phyloP scores from a whole-genome alignment of 305 asterid species.

The Rubia peregrina region DNA sequence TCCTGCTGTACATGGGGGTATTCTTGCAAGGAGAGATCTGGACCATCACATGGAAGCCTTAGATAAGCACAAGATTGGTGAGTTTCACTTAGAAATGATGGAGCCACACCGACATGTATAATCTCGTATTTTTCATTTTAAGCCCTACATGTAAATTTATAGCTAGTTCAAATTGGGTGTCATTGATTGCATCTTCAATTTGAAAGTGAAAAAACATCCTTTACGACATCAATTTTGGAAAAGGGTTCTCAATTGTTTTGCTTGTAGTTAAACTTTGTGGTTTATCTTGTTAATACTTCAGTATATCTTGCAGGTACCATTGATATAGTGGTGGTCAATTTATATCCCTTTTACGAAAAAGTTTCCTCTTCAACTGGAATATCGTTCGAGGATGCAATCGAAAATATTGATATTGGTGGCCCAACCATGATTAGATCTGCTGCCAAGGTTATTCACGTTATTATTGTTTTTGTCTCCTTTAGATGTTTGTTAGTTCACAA shows the following conservation, averaged over 20 bases:
- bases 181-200: conserved; percentile 13
- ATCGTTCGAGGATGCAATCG: conserved; percentile 87
- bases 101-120: not conserved
- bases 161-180: not conserved
- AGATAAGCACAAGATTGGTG: conserved; percentile 72
- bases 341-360: conserved; percentile 86
- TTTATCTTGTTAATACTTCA: conserved; percentile 13
- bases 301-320: conserved; percentile 59
- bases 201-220: not conserved
- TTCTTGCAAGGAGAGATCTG: conserved; percentile 92
- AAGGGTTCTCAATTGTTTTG: not conserved
- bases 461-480: not conserved
- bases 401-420: conserved; percentile 96
- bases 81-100: not conserved
- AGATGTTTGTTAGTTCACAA: not conserved
- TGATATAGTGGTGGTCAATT: conserved; percentile 93
- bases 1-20: conserved; percentile 89
- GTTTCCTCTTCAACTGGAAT: conserved; percentile 73
- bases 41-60: conserved; percentile 91
- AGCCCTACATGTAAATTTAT: not conserved
- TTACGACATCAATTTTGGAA: not conserved
- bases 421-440: conserved; percentile 99
- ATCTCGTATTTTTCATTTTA: not conserved
- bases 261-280: not conserved
- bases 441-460: conserved; percentile 55